Percentiles rank a stretch among this genome's conserved stretches.
These are phyloP conservation scores for Clarkia xantiana DNA, from an alignment of 345 rosid species.

Conservation along the genomic window DNA sequence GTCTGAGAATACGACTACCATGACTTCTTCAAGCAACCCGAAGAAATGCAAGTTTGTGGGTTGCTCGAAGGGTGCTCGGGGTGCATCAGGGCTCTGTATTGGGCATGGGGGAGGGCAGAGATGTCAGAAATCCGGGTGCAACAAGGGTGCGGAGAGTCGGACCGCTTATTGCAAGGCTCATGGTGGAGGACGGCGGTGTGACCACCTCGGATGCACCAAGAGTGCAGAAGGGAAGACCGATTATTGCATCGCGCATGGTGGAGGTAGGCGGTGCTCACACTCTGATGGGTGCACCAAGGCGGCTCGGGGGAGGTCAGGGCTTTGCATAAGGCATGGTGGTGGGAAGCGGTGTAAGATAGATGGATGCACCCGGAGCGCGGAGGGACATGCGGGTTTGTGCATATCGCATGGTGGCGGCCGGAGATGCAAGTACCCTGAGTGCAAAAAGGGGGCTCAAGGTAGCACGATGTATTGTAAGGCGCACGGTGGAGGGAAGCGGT, in stretches of 20 bases:
- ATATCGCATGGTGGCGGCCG: slow-evolving; percentile 95
- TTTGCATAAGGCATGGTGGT: slow-evolving; percentile 89
- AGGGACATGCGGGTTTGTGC: slow-evolving; percentile 89
- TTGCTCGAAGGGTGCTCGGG: slow-evolving; percentile 80
- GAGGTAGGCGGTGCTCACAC: slow-evolving; percentile 74
- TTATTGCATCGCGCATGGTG: slow-evolving; percentile 82
- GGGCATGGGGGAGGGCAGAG: slow-evolving; percentile 97
- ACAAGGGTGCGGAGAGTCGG: slow-evolving; percentile 83
- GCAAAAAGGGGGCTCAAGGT: slow-evolving; percentile 86
- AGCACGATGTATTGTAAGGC: slow-evolving; percentile 88
- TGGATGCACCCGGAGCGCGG: slow-evolving; percentile 77
- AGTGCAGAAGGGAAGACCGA: slow-evolving; percentile 97
- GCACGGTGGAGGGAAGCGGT: slow-evolving; percentile 92
- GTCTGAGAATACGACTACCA: slow-evolving; percentile 42
- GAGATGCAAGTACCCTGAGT: slow-evolving; percentile 50
- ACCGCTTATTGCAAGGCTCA: slow-evolving; percentile 88
- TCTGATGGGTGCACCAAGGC: slow-evolving; percentile 66
- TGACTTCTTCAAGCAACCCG: slow-evolving; percentile 38
- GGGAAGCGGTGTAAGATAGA: slow-evolving; percentile 83
- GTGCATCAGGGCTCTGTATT: slow-evolving; percentile 83
- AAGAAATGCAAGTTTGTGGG: slow-evolving; percentile 71
- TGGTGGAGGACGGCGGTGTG: slow-evolving; percentile 92
- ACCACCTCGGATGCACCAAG: slow-evolving; percentile 84
- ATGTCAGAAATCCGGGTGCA: slow-evolving; percentile 77
- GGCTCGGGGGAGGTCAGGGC: slow-evolving; percentile 92